These are phyloP conservation scores for Ceratopteris richardii DNA, from an alignment of 75 land plant genomes.

Conservation along the genomic window DNA sequence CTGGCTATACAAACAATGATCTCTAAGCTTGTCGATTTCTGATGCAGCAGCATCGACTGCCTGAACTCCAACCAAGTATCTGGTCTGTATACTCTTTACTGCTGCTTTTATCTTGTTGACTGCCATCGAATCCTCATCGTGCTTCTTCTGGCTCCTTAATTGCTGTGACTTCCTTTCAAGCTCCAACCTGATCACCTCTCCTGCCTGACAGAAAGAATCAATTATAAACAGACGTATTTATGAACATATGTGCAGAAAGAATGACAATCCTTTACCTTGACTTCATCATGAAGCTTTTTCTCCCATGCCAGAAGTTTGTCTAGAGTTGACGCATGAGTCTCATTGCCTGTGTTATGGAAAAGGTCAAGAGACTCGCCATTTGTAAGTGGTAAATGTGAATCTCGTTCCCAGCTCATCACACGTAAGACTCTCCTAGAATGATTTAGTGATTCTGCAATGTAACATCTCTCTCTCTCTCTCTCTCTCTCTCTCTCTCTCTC, in stretches of 20 bases:
- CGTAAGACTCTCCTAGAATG: slow-evolving; percentile 66
- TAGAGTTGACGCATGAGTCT: slow-evolving; percentile 68
- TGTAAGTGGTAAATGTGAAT: slow-evolving; percentile 24
- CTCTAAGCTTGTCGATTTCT: slow-evolving; percentile 56
- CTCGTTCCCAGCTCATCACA: slow-evolving; percentile 71
- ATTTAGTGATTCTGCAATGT: slow-evolving; percentile 29
- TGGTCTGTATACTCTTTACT: slow-evolving; percentile 63
- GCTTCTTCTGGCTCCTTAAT: slow-evolving; percentile 58
- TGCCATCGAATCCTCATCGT: slow-evolving; percentile 33
- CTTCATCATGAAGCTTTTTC: slow-evolving; percentile 84
- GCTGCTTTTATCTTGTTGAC: slow-evolving; percentile 66
- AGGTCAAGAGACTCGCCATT: slow-evolving; percentile 40
- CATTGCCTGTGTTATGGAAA: slow-evolving; percentile 38
- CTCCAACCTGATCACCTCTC: slow-evolving; percentile 69
- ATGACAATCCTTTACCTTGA: slow-evolving; percentile 54
- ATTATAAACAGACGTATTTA: slow-evolving; percentile 1
- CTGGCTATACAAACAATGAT: slow-evolving; percentile 53
- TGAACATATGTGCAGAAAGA: not conserved
- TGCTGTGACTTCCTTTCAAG: slow-evolving; percentile 50
- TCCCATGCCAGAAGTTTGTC: slow-evolving; percentile 90
- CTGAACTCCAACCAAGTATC: slow-evolving; percentile 70
- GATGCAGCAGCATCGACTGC: slow-evolving; percentile 65
- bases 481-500: too few relatives aligned
- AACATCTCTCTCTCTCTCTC: slow-evolving; percentile 1
- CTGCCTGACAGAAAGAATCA: slow-evolving; percentile 33